A percentile compares a stretch with the other conserved stretches of the same genome.
Conservation (phyloP, 179 eudicot genomes). For the Actinidia polygama region DNA sequence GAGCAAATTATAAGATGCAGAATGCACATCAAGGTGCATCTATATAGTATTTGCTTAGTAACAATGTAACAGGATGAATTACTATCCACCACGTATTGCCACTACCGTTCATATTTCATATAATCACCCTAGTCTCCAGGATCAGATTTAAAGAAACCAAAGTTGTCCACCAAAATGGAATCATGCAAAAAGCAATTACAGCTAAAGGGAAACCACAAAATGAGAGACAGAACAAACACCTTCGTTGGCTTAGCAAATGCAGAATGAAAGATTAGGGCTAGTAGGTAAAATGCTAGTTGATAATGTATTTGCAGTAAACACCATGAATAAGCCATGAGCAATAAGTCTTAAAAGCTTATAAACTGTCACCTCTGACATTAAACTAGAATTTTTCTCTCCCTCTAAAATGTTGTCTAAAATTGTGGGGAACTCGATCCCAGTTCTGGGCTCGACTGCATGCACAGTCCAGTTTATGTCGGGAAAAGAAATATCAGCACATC, state of each 20-base stretch:
- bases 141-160: too few species aligned
- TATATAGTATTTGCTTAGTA: too few species aligned
- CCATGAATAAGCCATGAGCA: neutral
- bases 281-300: neutral
- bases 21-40: neutral
- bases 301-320: neutral
- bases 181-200: neutral
- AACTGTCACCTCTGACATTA: constrained; percentile 61
- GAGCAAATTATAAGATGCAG: too few species aligned
- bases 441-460: constrained; percentile 75
- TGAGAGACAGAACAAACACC: neutral
- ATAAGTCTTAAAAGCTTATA: constrained; percentile 1
- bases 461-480: constrained; percentile 49
- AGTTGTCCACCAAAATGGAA: too few species aligned
- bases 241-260: neutral
- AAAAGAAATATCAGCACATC: constrained; percentile 45
- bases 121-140: too few species aligned
- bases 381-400: constrained; percentile 51
- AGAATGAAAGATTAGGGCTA: constrained; percentile 2
- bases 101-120: too few species aligned
- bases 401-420: constrained; percentile 49
- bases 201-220: neutral
- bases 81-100: too few species aligned
- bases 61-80: too few species aligned
- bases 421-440: constrained; percentile 87